These are phyloP conservation scores for Nigrograna mackinnonii DNA, from an alignment of 2,329 filamentous ascomycete species.

Conservation along the genomic window DNA sequence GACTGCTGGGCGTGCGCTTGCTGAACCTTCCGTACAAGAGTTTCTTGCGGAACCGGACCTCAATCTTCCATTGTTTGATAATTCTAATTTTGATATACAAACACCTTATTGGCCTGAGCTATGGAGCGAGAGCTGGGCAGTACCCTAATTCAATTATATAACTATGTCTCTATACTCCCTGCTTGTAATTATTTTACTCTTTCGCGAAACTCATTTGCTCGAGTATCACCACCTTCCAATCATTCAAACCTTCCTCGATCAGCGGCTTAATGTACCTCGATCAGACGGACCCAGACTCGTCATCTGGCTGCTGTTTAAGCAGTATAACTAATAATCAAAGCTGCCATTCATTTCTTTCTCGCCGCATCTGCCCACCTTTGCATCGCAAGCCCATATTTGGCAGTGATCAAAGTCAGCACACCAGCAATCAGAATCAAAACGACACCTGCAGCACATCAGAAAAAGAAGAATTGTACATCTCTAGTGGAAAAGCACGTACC, in stretches of 20 bases:
- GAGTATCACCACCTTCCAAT: no score
- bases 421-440: conserved; percentile 10
- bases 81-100: neutral
- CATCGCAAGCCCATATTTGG: conserved; percentile 14
- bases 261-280: no score
- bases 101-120: neutral
- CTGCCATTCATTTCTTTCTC: no score
- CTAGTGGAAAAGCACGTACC: conserved; percentile 10
- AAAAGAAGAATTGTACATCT: neutral
- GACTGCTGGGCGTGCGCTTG: conserved; percentile 1
- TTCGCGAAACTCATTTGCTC: no score
- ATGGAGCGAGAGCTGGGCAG: neutral
- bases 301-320: no score
- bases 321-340: no score
- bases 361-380: conserved; percentile 15
- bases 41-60: neutral
- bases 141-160: no score
- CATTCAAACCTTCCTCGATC: no score
- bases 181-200: no score
- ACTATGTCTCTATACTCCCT: no score
- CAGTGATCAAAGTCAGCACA: conserved; percentile 11
- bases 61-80: neutral
- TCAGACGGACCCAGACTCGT: no score
- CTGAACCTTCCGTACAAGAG: neutral
- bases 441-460: neutral